Evolutionary conservation across 2,329 filamentous ascomycete genomes (phyloP).

Genomic region (Nannizziopsis barbatae): DNA sequence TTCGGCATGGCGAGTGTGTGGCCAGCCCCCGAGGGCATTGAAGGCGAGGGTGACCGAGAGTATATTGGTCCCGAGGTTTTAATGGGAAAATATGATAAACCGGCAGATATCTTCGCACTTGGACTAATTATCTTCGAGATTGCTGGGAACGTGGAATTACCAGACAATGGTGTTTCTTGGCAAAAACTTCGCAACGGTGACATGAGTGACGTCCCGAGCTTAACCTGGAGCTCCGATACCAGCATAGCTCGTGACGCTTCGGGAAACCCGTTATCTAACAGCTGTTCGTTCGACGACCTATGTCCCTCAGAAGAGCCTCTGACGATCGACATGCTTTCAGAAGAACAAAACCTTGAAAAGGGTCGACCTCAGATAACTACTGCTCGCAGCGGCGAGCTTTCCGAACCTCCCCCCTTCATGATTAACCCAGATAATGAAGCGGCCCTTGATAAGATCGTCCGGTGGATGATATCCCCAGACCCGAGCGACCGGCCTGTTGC

Average conservation of each 20-base stretch:
- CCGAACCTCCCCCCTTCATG: conserved; percentile 78
- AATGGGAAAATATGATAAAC: conserved; percentile 73
- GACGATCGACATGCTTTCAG: conserved; percentile 9
- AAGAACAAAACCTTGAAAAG: neutral
- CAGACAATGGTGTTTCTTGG: conserved; percentile 87
- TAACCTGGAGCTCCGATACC: conserved; percentile 66
- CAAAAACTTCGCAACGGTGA: conserved; percentile 80
- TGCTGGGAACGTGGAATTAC: conserved; percentile 83
- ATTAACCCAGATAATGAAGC: conserved; percentile 57
- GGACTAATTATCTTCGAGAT: conserved; percentile 92
- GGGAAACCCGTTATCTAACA: conserved; percentile 50
- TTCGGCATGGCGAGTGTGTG: conserved; percentile 64
- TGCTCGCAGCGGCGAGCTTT: conserved; percentile 46
- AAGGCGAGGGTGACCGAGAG: conserved; percentile 88
- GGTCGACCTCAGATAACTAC: conserved; percentile 2
- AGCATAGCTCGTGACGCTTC: conserved; percentile 64
- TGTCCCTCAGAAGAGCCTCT: conserved; percentile 25
- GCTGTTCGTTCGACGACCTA: conserved; percentile 35
- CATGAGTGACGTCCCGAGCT: conserved; percentile 73
- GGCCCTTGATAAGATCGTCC: conserved; percentile 72
- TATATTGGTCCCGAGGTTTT: conserved; percentile 94
- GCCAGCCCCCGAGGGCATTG: conserved; percentile 64
- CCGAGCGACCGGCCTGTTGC: conserved; percentile 63
- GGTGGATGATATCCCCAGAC: conserved; percentile 74
- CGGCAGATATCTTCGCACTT: conserved; percentile 85